Evolutionary conservation across 306 rosid genomes (phyloP).

Genomic region (Medicago arabica): DNA sequence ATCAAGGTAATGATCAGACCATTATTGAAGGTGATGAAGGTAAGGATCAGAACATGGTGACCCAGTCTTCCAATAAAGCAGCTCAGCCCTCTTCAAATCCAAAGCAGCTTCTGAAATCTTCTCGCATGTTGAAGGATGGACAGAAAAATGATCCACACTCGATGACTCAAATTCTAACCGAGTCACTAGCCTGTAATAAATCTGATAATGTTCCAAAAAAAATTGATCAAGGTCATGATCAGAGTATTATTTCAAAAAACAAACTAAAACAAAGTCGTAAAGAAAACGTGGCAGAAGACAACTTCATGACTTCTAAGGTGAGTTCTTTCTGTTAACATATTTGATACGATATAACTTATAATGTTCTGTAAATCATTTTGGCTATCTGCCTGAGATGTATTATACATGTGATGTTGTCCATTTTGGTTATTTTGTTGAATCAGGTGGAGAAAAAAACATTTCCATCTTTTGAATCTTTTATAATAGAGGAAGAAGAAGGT

Average conservation of each 20-base stretch:
- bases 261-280: slow-evolving; percentile 47
- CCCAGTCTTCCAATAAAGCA: slow-evolving; percentile 28
- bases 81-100: slow-evolving; percentile 36
- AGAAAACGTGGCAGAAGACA: slow-evolving; percentile 35
- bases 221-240: slow-evolving; percentile 28
- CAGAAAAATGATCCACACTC: slow-evolving; percentile 35
- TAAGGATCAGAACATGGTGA: slow-evolving; percentile 19
- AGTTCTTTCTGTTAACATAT: slow-evolving; percentile 14
- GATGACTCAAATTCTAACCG: slow-evolving; percentile 40
- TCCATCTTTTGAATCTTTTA: slow-evolving; percentile 62
- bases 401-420: background rate
- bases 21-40: too few relatives aligned
- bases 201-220: slow-evolving; percentile 34
- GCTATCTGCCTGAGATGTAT: background rate
- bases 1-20: slow-evolving; percentile 27
- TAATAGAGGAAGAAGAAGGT: slow-evolving; percentile 78
- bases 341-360: background rate
- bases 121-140: slow-evolving; percentile 42
- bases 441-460: slow-evolving; percentile 52
- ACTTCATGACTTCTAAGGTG: slow-evolving; percentile 51
- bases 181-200: slow-evolving; percentile 41
- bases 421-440: slow-evolving; percentile 48
- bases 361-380: background rate
- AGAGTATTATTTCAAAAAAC: slow-evolving; percentile 38
- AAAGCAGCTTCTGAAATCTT: slow-evolving; percentile 44